A percentile compares a stretch with the other conserved stretches of the same genome.
These are phyloP conservation scores for Fusarium pseudocircinatum DNA, from an alignment of 2,329 filamentous ascomycete genomes.

Conservation along the genomic window DNA sequence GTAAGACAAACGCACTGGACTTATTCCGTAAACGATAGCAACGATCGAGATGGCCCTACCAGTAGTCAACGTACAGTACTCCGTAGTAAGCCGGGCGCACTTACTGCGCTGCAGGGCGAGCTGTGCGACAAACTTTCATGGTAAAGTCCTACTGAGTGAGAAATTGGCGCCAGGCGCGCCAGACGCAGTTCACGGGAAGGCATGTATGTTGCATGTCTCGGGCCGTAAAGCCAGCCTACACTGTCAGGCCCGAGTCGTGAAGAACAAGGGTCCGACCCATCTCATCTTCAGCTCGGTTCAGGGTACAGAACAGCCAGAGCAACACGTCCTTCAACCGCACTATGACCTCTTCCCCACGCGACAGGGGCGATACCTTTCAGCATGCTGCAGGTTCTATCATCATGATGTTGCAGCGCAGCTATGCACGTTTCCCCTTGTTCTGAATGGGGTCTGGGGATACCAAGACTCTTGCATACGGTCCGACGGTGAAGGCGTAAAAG, in stretches of 20 bases:
- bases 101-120: not conserved
- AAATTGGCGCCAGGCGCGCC: conserved; percentile 28
- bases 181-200: conserved; percentile 16
- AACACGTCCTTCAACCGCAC: not conserved
- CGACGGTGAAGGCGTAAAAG: not conserved
- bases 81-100: not conserved
- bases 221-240: not conserved
- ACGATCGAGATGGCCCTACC: not conserved
- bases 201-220: conserved; percentile 3
- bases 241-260: conserved; percentile 9
- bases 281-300: conserved; percentile 14
- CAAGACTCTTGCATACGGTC: not conserved
- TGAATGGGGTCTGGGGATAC: not conserved
- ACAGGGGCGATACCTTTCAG: conserved; percentile 4
- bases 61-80: not conserved
- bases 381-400: conserved; percentile 3
- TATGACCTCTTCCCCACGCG: conserved; percentile 13
- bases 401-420: conserved; percentile 10
- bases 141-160: not conserved
- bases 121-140: not conserved
- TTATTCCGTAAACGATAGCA: conserved; percentile 3
- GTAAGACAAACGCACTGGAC: conserved; percentile 8
- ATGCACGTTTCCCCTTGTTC: not conserved
- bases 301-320: not conserved
- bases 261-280: not conserved